Evolutionary conservation across 805 yeast genomes (phyloP), one percentile per base, ranked within the genome.

Genomic region (Metschnikowia drakensbergensis): DNA sequence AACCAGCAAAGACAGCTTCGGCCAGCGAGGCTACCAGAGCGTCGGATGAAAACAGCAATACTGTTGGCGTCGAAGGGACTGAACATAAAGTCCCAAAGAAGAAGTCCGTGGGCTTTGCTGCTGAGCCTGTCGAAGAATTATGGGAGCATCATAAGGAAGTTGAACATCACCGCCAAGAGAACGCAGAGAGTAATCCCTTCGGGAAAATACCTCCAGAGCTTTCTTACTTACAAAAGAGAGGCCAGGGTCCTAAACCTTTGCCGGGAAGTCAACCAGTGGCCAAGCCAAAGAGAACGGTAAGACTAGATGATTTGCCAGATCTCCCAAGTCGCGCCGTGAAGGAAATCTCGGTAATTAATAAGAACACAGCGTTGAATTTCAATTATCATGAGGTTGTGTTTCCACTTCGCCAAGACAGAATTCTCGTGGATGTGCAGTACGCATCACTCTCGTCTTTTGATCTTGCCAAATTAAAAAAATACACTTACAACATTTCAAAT

Each of bases 381-480:
- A 78, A 79, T 53, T 75, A 78, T 54, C 72, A 71, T 23, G 74
- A 73, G 36, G 72, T 79, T 42, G 72, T 72, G 28, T 58, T 75
- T 23, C 86, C 84, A 2, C 65, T 82, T 42, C 65, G 71, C 6
- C 60, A 71, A 29, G 69, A 72, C 55, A 72, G 74, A 45, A 58
- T 86, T 4, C 68, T 86, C 22, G 80, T 87, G 9, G 78, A 83
- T 54, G 80, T 84, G 25, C 68, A 70, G 40, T 79, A 79, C 49
- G 82, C 80, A 1, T 79, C 85, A 1, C 66, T 87, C 34, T 84
- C 83, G 57, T 86, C 92, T 2, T 71, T 79, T 43, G 95, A 86
- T 59, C 58, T 83, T 54, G 75, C 82, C 49, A 78, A 84, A 45
- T 71, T 79, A 58, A 79, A 81, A 58, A 75, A 80, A 35, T 82